A percentile compares a stretch with the other conserved stretches of the same genome.
Evolutionary conservation across 768 basidiomycete species (phyloP).

Genomic region (Auricularia auricula-judae): DNA sequence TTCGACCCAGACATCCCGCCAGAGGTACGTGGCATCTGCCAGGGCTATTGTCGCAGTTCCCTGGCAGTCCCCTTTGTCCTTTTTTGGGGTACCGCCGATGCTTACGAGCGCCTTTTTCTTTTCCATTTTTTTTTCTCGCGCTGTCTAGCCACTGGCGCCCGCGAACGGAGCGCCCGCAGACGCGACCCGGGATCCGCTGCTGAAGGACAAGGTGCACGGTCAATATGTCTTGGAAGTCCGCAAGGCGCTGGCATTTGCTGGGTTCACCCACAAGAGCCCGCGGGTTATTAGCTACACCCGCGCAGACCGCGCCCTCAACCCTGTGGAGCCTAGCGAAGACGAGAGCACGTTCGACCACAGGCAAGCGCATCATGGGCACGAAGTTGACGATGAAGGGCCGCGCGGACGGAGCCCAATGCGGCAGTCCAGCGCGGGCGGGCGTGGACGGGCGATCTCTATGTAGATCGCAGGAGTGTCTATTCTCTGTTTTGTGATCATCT

Average conservation of each 20-base stretch:
- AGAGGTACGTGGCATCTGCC: constrained; percentile 44
- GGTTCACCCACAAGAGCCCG: constrained; percentile 85
- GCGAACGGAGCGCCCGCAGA: constrained; percentile 78
- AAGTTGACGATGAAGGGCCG: constrained; percentile 33
- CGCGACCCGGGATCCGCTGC: constrained; percentile 79
- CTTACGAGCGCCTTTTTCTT: constrained; percentile 18
- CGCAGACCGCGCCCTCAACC: constrained; percentile 63
- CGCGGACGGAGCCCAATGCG: constrained; percentile 59
- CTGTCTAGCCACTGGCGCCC: constrained; percentile 66
- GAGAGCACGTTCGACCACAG: not conserved
- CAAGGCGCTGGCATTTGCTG: constrained; percentile 84
- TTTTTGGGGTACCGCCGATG: not conserved
- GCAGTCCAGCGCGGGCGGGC: constrained; percentile 49
- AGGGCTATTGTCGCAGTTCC: not conserved
- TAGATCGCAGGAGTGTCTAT: constrained; percentile 23
- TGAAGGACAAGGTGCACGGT: constrained; percentile 78
- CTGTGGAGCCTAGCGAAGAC: constrained; percentile 10
- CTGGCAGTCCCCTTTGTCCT: constrained; percentile 13
- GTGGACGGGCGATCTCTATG: constrained; percentile 77
- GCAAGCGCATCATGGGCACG: not conserved
- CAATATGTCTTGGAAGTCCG: constrained; percentile 79
- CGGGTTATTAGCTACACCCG: constrained; percentile 66
- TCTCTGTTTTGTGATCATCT: too few relatives aligned
- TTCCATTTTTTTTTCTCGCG: constrained; percentile 5
- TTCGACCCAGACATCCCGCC: constrained; percentile 91